Evolutionary conservation across 345 rosid species (phyloP).

Genomic region (Chamaenerion angustifolium): DNA sequence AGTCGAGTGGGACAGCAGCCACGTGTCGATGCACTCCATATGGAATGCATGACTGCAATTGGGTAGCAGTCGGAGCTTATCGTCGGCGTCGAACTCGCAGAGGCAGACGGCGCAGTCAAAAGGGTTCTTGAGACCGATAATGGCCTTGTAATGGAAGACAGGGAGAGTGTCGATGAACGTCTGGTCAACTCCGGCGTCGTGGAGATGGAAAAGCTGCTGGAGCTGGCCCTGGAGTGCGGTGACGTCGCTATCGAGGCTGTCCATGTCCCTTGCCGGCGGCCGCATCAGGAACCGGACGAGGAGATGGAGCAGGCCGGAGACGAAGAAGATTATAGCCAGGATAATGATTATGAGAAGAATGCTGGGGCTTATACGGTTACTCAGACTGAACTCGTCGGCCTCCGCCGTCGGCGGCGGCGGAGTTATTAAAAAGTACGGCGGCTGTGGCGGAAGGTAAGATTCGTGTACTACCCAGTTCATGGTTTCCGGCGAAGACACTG

Average conservation of each 20-base stretch:
- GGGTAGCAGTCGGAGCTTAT: conserved; percentile 27
- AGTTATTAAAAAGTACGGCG: conserved; percentile 18
- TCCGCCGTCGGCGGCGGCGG: conserved; percentile 15
- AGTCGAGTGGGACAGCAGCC: conserved; percentile 33
- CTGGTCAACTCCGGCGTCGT: conserved; percentile 94
- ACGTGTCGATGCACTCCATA: conserved; percentile 30
- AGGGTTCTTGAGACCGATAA: conserved; percentile 62
- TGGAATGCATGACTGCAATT: conserved; percentile 37
- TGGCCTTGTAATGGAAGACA: conserved; percentile 68
- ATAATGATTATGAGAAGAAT: conserved; percentile 64
- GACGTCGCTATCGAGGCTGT: conserved; percentile 35
- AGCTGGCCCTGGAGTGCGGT: conserved; percentile 94
- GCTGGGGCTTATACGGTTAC: conserved; percentile 65
- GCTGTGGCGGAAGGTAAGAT: conserved; percentile 8
- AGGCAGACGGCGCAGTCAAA: conserved; percentile 61
- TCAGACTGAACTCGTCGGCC: conserved; percentile 33
- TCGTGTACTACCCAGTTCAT: conserved; percentile 31
- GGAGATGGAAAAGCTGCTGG: conserved; percentile 91
- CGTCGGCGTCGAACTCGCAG: conserved; percentile 26
- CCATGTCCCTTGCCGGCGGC: conserved; percentile 49
- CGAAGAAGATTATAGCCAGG: conserved; percentile 79
- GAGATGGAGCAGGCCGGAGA: conserved; percentile 86
- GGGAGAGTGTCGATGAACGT: conserved; percentile 93
- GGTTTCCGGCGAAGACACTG: conserved; percentile 2
- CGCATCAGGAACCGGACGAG: conserved; percentile 62